Percentiles rank a stretch among this genome's conserved stretches.
Conservation (phyloP, 148 eudicot genomes). For the Amaranthus cruentus region DNA sequence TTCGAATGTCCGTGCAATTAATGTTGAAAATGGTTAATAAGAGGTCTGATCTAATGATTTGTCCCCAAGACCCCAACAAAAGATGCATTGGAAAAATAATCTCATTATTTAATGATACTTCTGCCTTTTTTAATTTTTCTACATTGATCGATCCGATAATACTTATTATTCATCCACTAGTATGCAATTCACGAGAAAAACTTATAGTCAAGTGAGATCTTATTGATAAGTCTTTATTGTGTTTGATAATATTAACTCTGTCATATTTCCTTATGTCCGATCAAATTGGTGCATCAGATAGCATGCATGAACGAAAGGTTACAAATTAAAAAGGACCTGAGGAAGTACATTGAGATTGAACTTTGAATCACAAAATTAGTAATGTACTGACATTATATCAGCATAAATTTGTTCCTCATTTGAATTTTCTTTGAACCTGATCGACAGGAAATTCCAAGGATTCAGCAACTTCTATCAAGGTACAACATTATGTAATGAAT, state of each 20-base stretch:
- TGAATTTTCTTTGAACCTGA: constrained; percentile 17
- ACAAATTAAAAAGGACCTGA: too few species aligned
- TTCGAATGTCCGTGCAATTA: not conserved
- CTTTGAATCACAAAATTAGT: not conserved
- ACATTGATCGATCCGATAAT: too few species aligned
- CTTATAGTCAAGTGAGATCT: too few species aligned
- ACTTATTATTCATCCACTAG: too few species aligned
- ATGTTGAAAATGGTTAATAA: not conserved
- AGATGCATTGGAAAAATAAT: too few species aligned
- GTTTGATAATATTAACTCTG: too few species aligned
- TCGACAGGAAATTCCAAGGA: constrained; percentile 26
- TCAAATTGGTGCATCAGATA: too few species aligned
- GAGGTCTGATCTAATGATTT: not conserved
- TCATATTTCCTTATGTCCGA: too few species aligned
- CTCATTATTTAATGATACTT: not conserved
- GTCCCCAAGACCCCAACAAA: not conserved
- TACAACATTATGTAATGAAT: constrained; percentile 17
- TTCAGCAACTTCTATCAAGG: constrained; percentile 42
- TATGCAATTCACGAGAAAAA: too few species aligned
- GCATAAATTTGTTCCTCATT: not conserved
- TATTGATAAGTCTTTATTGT: too few species aligned
- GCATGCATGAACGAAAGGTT: too few species aligned
- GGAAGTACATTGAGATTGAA: not conserved
- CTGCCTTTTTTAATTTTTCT: too few species aligned
- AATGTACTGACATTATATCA: not conserved